Evolutionary conservation across 768 basidiomycete genomes (phyloP).

Genomic region (Candolleomyces aberdarensis): DNA sequence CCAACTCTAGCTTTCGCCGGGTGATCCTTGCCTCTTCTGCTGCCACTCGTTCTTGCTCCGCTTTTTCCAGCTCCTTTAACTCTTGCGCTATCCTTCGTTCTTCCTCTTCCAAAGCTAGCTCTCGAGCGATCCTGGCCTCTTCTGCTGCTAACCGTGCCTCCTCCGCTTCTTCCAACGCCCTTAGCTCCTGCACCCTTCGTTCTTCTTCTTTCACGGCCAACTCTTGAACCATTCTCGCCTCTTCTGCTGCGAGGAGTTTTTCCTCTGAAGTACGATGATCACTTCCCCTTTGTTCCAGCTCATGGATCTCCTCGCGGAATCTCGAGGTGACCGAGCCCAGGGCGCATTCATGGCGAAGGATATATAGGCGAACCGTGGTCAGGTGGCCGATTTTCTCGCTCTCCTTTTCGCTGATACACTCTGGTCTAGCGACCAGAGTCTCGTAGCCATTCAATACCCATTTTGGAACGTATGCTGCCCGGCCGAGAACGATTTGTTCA

Average conservation of each 20-base stretch:
- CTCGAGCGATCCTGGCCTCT: background rate
- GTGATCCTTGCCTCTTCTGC: background rate
- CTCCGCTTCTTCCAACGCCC: too few relatives aligned
- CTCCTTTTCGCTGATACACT: slow-evolving; percentile 8
- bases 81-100: too few relatives aligned
- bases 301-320: too few relatives aligned
- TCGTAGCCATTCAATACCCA: background rate
- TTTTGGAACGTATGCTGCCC: slow-evolving; percentile 43
- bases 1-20: too few relatives aligned
- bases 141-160: too few relatives aligned
- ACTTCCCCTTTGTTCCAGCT: too few relatives aligned
- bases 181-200: too few relatives aligned
- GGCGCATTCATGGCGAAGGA: background rate
- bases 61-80: background rate
- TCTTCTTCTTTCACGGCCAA: too few relatives aligned
- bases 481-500: slow-evolving; percentile 46
- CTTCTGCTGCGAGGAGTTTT: too few relatives aligned
- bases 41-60: background rate
- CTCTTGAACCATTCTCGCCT: too few relatives aligned
- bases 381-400: slow-evolving; percentile 10
- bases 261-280: too few relatives aligned
- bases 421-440: background rate
- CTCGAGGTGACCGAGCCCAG: background rate
- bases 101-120: background rate
- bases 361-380: background rate